A percentile compares a stretch with the other conserved stretches of the same genome.
phyloP scores from a whole-genome alignment of 139 green algal genomes.

The Chlorella vulgaris region DNA sequence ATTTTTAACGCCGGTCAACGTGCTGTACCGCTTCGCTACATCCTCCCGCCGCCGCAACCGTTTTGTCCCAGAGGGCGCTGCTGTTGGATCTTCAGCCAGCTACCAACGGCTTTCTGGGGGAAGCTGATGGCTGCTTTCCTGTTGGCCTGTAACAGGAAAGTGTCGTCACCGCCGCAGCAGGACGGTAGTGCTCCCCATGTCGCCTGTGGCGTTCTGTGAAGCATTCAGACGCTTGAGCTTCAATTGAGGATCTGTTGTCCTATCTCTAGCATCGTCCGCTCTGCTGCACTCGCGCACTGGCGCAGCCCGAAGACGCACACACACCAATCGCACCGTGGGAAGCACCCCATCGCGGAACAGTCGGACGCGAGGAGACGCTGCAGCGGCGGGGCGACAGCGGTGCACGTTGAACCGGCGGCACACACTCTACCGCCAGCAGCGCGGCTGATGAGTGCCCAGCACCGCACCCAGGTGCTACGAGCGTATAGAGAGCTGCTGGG shows the following conservation, averaged over 20 bases:
- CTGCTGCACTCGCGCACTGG: no score
- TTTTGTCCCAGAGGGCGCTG: constrained; percentile 34
- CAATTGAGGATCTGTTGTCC: no score
- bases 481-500: constrained; percentile 59
- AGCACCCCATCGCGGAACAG: not conserved
- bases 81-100: not conserved
- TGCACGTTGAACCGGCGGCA: no score
- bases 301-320: no score
- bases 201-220: no score
- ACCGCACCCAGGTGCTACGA: constrained; percentile 36
- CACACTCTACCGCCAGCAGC: not conserved
- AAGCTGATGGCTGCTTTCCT: not conserved
- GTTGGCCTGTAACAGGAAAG: no score
- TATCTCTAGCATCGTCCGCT: no score
- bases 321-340: not conserved
- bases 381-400: no score
- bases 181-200: no score
- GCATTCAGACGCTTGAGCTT: no score
- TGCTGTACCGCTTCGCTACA: constrained; percentile 38
- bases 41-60: constrained; percentile 7
- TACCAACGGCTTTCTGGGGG: not conserved
- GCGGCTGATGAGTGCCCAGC: no score
- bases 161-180: no score
- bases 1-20: constrained; percentile 35
- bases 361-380: not conserved